These are phyloP conservation scores for Trifolium repens DNA, from an alignment of 306 rosid genomes.

Conservation along the genomic window DNA sequence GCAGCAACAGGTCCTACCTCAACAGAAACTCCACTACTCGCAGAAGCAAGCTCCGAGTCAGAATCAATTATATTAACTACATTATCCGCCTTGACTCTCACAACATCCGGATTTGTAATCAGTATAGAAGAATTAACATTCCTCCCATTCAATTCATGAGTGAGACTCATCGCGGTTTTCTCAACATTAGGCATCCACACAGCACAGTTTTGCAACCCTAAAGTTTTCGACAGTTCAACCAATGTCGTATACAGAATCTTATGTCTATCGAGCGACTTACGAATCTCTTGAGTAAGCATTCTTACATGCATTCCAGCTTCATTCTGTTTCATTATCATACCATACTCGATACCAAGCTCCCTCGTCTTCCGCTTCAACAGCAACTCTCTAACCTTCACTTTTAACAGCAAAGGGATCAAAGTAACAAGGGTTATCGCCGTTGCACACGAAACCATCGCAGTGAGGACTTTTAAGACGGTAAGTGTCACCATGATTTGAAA, in stretches of 20 bases:
- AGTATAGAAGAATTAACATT: conserved; percentile 53
- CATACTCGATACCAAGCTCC: conserved; percentile 88
- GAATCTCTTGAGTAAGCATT: conserved; percentile 95
- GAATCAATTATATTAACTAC: conserved; percentile 54
- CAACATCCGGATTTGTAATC: conserved; percentile 63
- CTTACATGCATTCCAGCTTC: conserved; percentile 80
- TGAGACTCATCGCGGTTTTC: conserved; percentile 73
- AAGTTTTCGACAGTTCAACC: conserved; percentile 71
- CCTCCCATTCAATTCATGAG: conserved; percentile 71
- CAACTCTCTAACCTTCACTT: conserved; percentile 86
- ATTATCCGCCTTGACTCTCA: conserved; percentile 57
- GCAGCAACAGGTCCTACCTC: conserved; percentile 84
- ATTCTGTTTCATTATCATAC: conserved; percentile 67
- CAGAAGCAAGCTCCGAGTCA: conserved; percentile 63
- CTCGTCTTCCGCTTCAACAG: conserved; percentile 84
- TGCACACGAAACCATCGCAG: conserved; percentile 86
- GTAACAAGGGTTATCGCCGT: conserved; percentile 81
- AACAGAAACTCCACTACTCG: conserved; percentile 59
- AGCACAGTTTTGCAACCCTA: conserved; percentile 87
- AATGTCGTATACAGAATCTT: conserved; percentile 77
- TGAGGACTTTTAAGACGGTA: conserved; percentile 75
- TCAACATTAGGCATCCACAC: conserved; percentile 92
- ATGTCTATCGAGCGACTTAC: conserved; percentile 82
- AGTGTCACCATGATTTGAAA: conserved; percentile 80
- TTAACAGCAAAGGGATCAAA: conserved; percentile 81